phyloP scores from a whole-genome alignment of 2,329 filamentous ascomycete species.

The Pezicula carpinea region DNA sequence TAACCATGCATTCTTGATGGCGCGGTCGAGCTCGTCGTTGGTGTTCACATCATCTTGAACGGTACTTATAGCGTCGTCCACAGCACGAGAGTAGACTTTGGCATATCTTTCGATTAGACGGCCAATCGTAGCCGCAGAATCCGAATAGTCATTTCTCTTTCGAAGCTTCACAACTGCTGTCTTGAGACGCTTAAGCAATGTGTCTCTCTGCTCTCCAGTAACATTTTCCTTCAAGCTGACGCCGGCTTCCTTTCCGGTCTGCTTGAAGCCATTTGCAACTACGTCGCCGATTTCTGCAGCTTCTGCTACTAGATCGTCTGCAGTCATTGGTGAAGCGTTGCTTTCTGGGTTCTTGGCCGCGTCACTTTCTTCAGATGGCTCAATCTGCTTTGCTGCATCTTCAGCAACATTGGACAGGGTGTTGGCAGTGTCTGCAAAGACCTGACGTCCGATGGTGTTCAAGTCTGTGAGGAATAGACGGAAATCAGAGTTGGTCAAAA shows the following conservation, averaged over 20 bases:
- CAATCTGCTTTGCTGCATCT: slow-evolving; percentile 66
- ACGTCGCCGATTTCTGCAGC: slow-evolving; percentile 45
- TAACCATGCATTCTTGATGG: slow-evolving; percentile 74
- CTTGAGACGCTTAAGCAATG: slow-evolving; percentile 71
- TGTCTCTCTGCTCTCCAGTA: slow-evolving; percentile 65
- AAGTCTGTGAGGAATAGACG: slow-evolving; percentile 80
- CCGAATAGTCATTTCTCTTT: slow-evolving; percentile 74
- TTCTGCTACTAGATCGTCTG: slow-evolving; percentile 60
- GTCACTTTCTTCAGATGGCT: slow-evolving; percentile 60
- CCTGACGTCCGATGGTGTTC: slow-evolving; percentile 71
- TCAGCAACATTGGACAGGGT: slow-evolving; percentile 72
- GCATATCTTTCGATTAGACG: slow-evolving; percentile 75
- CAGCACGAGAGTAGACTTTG: slow-evolving; percentile 68
- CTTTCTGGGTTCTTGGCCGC: slow-evolving; percentile 45
- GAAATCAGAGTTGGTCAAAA: slow-evolving; percentile 88
- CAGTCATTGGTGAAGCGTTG: slow-evolving; percentile 48
- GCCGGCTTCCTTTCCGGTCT: slow-evolving; percentile 54
- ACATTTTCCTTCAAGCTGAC: slow-evolving; percentile 72
- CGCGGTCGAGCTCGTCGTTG: slow-evolving; percentile 71
- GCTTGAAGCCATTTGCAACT: slow-evolving; percentile 35
- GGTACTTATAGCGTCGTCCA: slow-evolving; percentile 60
- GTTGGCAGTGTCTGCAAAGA: slow-evolving; percentile 82
- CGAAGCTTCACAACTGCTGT: slow-evolving; percentile 69
- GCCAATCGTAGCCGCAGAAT: slow-evolving; percentile 77
- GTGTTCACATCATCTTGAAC: slow-evolving; percentile 67